phyloP scores from a whole-genome alignment of 768 basidiomycete genomes.

The Lactarius evosmus region DNA sequence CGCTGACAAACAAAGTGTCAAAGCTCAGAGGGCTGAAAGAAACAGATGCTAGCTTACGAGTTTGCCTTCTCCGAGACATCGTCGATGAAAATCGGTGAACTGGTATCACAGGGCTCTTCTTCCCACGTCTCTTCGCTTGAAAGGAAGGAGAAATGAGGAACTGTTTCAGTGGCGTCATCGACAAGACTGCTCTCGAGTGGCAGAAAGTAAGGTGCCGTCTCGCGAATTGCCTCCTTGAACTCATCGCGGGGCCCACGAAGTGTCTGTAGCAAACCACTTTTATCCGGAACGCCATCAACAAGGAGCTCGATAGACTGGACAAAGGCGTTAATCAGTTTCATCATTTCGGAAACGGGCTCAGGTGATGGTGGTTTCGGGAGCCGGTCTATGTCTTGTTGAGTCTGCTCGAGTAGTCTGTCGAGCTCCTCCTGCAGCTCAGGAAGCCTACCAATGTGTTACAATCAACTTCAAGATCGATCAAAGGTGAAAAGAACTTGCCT shows the following conservation, averaged over 20 bases:
- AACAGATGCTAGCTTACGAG: slow-evolving; percentile 37
- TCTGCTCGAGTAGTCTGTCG: slow-evolving; percentile 39
- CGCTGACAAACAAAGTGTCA: slow-evolving; percentile 37
- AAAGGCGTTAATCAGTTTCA: slow-evolving; percentile 45
- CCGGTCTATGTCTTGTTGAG: slow-evolving; percentile 32
- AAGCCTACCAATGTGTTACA: slow-evolving; percentile 40
- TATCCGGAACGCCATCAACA: slow-evolving; percentile 50
- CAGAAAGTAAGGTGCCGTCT: slow-evolving; percentile 52
- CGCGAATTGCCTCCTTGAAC: slow-evolving; percentile 47
- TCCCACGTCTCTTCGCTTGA: slow-evolving; percentile 39
- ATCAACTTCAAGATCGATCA: not conserved
- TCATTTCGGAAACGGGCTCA: slow-evolving; percentile 54
- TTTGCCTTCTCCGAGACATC: slow-evolving; percentile 45
- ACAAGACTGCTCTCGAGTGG: slow-evolving; percentile 41
- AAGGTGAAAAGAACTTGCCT: slow-evolving; percentile 5
- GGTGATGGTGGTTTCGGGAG: slow-evolving; percentile 51
- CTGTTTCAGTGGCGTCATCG: too few species aligned
- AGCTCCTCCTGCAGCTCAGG: slow-evolving; percentile 60
- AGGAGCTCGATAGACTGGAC: slow-evolving; percentile 41
- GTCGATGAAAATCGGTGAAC: slow-evolving; percentile 42
- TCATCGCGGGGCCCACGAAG: slow-evolving; percentile 45
- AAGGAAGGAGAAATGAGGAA: slow-evolving; percentile 36
- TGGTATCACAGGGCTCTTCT: slow-evolving; percentile 27
- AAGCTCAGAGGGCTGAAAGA: not conserved
- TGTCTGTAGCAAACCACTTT: slow-evolving; percentile 50